Base-by-base conservation (phyloP, 768 basidiomycete species). In the Leucosporidium yakuticum region DNA sequence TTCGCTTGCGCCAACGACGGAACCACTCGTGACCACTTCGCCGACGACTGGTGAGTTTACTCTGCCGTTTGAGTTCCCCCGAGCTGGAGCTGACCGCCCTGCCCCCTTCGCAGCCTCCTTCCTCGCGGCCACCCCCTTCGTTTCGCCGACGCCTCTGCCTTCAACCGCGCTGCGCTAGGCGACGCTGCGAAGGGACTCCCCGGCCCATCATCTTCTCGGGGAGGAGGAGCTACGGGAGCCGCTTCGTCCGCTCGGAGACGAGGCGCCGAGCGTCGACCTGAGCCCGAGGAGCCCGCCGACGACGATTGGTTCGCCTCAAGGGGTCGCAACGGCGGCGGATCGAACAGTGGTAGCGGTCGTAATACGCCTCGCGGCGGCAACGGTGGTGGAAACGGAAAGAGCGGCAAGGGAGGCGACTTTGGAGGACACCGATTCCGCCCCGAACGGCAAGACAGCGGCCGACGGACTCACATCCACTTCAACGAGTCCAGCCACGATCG, bases 1-100 rank as follows among this genome's bases (percentile, higher is more conserved):
- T 65, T 62, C 54, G 67, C 70, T 2, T 72, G 70, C 59, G 70
- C 67, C 23, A 72, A 72, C 34, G 68, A 67, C 57, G 70, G 70
- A 39, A 60, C 61, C 23, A 65, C 61, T 0, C 65, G 55, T 57
- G 70, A 72, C 39, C 70, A 72, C 58, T 72, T 72, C 31, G 64
- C 69, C 62, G 70, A 72, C 51, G 70, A 72, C 44, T 72, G 70
- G 39, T 44, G 14, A 44, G 39, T 15, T 44, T 2, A 3, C 8
- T 15, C 14, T 15, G 11, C 17, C 14, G 14, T 2, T 9, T 15
- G 39, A 44, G 14, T 7, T 15, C 2, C 17, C 8, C 14, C 67
- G 48, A 29, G 51, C 34, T 15, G 32, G 20, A 67, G 69, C 39
- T 44, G 39, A 44, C 34, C 34, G 6, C 17, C 39, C 39, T 15